Evolutionary conservation across 768 basidiomycete genomes (phyloP).

Genomic region (Trametes villosa): DNA sequence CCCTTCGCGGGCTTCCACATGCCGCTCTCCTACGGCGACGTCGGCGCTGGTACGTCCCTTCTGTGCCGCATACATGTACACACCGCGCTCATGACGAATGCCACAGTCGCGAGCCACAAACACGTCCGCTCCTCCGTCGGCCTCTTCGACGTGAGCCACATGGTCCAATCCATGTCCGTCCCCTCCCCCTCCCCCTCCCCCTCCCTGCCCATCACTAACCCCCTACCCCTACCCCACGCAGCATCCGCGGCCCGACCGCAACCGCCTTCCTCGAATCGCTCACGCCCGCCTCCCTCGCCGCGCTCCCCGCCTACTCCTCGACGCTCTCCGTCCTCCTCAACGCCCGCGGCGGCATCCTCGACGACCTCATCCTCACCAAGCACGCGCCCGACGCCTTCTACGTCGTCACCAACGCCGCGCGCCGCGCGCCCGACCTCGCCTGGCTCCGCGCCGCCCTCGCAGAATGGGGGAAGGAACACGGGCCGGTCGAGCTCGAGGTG

Average conservation of each 20-base stretch:
- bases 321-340: conserved; percentile 91
- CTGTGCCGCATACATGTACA: conserved; percentile 14
- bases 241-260: conserved; percentile 80
- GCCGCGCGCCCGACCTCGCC: conserved; percentile 77
- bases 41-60: conserved; percentile 68
- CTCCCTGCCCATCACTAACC: no score
- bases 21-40: conserved; percentile 85
- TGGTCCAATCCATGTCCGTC: conserved; percentile 89
- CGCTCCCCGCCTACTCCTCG: conserved; percentile 73
- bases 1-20: conserved; percentile 95
- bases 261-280: conserved; percentile 87
- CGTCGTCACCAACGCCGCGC: conserved; percentile 94
- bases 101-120: conserved; percentile 82
- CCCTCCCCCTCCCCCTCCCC: neutral
- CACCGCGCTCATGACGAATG: neutral
- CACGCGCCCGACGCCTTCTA: conserved; percentile 83
- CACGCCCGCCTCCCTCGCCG: conserved; percentile 78
- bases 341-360: conserved; percentile 90
- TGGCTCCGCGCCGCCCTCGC: conserved; percentile 73
- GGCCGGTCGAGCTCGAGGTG: conserved; percentile 78
- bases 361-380: conserved; percentile 92
- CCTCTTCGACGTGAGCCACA: conserved; percentile 97
- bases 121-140: conserved; percentile 84
- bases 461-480: conserved; percentile 68
- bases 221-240: no score